Percentiles rank a stretch among this genome's conserved stretches.
Conservation (phyloP, 1,284 basidiomycete species). For the Exobasidium cylindrosporum region DNA sequence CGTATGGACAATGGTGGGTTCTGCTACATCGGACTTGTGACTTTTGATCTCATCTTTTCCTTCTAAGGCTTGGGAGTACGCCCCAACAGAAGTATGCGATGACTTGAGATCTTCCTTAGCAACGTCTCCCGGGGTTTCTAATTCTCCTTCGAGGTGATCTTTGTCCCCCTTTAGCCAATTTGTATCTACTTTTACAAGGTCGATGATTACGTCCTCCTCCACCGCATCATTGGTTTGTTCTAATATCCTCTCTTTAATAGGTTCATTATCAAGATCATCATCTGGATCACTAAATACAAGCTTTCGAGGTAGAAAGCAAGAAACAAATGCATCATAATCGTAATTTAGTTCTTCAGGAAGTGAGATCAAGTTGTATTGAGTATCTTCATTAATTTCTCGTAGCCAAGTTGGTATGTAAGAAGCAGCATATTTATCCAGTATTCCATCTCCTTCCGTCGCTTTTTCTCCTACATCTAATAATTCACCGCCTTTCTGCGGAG, state of each 20-base stretch:
- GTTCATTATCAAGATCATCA: not conserved
- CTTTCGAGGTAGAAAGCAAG: conserved; percentile 6
- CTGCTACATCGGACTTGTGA: not conserved
- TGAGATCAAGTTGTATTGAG: conserved; percentile 3
- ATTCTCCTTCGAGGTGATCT: not conserved
- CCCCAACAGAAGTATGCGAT: not conserved
- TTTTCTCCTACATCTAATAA: not conserved
- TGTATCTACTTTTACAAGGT: not conserved
- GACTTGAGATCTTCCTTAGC: not conserved
- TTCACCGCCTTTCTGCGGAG: not conserved
- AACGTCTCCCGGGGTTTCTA: not conserved
- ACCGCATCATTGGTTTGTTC: not conserved
- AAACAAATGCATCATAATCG: conserved; percentile 9
- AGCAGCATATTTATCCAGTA: conserved; percentile 10
- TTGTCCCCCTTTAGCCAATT: not conserved
- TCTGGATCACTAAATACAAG: conserved; percentile 5
- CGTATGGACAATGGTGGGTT: not conserved
- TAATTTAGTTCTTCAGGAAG: not conserved
- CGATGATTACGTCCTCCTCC: not conserved
- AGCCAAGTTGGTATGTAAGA: conserved; percentile 12
- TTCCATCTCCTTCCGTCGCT: not conserved
- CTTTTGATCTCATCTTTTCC: not conserved
- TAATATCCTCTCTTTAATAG: conserved; percentile 5
- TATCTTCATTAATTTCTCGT: conserved; percentile 11
- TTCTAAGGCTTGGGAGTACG: not conserved